A percentile compares a stretch with the other conserved stretches of the same genome.
These are phyloP conservation scores for Alternaria solani DNA, from an alignment of 2,329 filamentous ascomycete genomes.

Conservation along the genomic window DNA sequence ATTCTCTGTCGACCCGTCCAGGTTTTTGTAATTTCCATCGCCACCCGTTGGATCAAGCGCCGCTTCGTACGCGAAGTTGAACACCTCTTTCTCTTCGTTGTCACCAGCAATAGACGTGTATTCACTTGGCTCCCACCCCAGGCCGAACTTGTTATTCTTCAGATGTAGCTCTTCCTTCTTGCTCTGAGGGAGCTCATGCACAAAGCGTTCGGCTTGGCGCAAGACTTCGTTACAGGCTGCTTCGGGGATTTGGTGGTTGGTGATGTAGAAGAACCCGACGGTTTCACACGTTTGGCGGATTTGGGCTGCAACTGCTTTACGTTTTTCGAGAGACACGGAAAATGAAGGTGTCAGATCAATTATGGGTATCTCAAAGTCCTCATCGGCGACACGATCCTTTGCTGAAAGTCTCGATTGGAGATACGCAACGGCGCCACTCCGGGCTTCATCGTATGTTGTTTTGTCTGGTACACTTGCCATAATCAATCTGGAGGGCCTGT, in stretches of 20 bases:
- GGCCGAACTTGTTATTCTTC: conserved; percentile 50
- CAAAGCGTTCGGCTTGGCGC: conserved; percentile 49
- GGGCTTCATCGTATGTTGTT: conserved; percentile 43
- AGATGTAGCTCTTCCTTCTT: conserved; percentile 53
- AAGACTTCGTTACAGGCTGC: conserved; percentile 43
- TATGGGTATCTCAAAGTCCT: conserved; percentile 47
- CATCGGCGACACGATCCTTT: conserved; percentile 20
- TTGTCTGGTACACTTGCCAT: conserved; percentile 37
- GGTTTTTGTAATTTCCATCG: conserved; percentile 53
- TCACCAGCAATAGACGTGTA: conserved; percentile 53
- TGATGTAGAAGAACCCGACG: conserved; percentile 56
- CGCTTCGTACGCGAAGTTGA: conserved; percentile 55
- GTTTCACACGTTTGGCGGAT: conserved; percentile 51
- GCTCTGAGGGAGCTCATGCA: conserved; percentile 39
- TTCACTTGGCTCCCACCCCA: conserved; percentile 54
- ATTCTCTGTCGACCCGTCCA: conserved; percentile 50
- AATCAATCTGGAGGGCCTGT: background rate
- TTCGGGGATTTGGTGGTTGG: conserved; percentile 47
- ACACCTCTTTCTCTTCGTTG: conserved; percentile 53
- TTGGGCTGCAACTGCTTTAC: conserved; percentile 49
- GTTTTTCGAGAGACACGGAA: conserved; percentile 39
- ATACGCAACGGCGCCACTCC: conserved; percentile 47
- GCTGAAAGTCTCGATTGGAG: conserved; percentile 43
- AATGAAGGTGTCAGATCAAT: conserved; percentile 52
- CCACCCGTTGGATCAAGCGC: conserved; percentile 51